phyloP scores from a whole-genome alignment of 257 asterid species.

The Misopates orontium region DNA sequence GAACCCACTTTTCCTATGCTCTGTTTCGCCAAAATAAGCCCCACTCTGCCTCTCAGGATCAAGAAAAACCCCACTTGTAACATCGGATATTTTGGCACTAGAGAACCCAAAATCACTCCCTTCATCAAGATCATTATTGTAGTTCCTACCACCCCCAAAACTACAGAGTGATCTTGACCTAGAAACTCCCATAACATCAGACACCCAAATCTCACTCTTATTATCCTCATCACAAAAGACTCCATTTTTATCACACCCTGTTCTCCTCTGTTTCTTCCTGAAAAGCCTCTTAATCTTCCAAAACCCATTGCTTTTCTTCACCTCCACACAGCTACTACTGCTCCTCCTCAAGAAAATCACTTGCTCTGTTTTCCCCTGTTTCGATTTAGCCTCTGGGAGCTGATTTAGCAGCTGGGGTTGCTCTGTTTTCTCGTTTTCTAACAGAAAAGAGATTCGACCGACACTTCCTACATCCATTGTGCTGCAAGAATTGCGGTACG shows the following conservation, averaged over 20 bases:
- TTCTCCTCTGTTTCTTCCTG: constrained; percentile 47
- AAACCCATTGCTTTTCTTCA: constrained; percentile 66
- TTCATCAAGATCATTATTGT: constrained; percentile 45
- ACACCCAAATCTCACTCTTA: constrained; percentile 58
- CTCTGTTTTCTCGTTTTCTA: constrained; percentile 68
- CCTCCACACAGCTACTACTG: constrained; percentile 79
- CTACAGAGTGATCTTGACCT: constrained; percentile 94
- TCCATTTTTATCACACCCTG: constrained; percentile 37
- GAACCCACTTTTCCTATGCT: constrained; percentile 48
- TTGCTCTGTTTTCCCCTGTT: constrained; percentile 47
- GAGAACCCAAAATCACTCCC: constrained; percentile 56
- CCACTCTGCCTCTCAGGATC: constrained; percentile 38
- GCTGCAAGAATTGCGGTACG: constrained; percentile 65
- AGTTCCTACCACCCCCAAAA: constrained; percentile 54
- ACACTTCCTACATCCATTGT: constrained; percentile 73
- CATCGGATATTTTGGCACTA: constrained; percentile 90
- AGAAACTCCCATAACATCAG: constrained; percentile 60
- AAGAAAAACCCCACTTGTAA: constrained; percentile 57
- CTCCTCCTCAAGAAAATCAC: constrained; percentile 65
- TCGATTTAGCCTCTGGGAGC: constrained; percentile 21
- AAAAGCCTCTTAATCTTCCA: constrained; percentile 80
- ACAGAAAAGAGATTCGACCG: constrained; percentile 71
- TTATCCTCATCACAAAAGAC: constrained; percentile 44
- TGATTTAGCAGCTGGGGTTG: neutral
- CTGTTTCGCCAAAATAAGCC: constrained; percentile 26